phyloP scores from a whole-genome alignment of 345 rosid species.

The Melaleuca quinquenervia region DNA sequence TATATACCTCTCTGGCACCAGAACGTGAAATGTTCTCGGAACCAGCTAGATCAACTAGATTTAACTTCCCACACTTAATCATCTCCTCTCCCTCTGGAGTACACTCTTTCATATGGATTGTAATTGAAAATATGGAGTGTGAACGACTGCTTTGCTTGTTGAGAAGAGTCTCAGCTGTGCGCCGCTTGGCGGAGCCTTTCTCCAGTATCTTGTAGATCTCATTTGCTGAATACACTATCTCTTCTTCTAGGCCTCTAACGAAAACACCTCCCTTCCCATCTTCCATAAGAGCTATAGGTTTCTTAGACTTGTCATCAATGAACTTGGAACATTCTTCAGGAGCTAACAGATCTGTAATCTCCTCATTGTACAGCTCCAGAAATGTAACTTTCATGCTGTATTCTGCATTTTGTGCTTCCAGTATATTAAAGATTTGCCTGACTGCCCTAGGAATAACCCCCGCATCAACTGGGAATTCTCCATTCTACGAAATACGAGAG shows the following conservation, averaged over 20 bases:
- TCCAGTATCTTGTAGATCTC: slow-evolving; percentile 96
- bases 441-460: slow-evolving; percentile 98
- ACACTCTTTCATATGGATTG: slow-evolving; percentile 90
- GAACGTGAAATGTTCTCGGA: slow-evolving; percentile 98
- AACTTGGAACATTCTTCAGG: slow-evolving; percentile 72
- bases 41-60: slow-evolving; percentile 99
- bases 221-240: slow-evolving; percentile 84
- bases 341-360: slow-evolving; percentile 95
- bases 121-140: slow-evolving; percentile 91
- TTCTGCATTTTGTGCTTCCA: slow-evolving; percentile 86
- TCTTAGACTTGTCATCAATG: slow-evolving; percentile 83
- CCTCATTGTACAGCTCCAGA: slow-evolving; percentile 90
- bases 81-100: slow-evolving; percentile 99
- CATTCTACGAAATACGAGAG: slow-evolving; percentile 46
- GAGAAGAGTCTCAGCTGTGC: slow-evolving; percentile 97
- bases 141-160: slow-evolving; percentile 99
- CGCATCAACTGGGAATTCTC: slow-evolving; percentile 91
- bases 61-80: slow-evolving; percentile 96
- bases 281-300: slow-evolving; percentile 95
- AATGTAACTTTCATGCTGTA: slow-evolving; percentile 98
- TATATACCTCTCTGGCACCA: slow-evolving; percentile 88
- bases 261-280: slow-evolving; percentile 99
- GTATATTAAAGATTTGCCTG: slow-evolving; percentile 76
- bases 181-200: slow-evolving; percentile 94
- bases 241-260: slow-evolving; percentile 96